phyloP scores from a whole-genome alignment of 2,329 filamentous ascomycete genomes.

The Pseudopyricularia cyperi region DNA sequence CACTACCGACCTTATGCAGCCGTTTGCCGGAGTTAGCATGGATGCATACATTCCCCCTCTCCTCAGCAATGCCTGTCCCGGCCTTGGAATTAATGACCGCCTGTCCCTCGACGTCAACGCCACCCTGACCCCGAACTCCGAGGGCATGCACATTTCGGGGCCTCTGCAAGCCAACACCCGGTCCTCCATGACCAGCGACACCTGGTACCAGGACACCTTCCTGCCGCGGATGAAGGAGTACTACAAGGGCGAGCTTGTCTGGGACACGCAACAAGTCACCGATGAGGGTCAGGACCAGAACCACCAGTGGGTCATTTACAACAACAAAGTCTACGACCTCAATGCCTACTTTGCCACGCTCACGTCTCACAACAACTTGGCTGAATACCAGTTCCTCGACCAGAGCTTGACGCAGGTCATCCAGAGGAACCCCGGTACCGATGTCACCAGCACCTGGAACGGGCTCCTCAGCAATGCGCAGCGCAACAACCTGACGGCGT shows the following conservation, averaged over 20 bases:
- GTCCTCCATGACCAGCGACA: constrained; percentile 43
- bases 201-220: constrained; percentile 72
- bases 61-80: constrained; percentile 59
- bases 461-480: constrained; percentile 31
- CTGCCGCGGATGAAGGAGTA: constrained; percentile 69
- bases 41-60: constrained; percentile 80
- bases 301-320: constrained; percentile 69
- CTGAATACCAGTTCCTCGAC: constrained; percentile 61
- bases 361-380: constrained; percentile 38
- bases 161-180: constrained; percentile 37
- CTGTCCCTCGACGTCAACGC: constrained; percentile 50
- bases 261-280: constrained; percentile 43
- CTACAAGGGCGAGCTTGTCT: constrained; percentile 79
- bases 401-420: constrained; percentile 52
- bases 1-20: constrained; percentile 53
- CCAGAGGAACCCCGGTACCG: constrained; percentile 61
- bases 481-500: constrained; percentile 40
- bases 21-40: constrained; percentile 65
- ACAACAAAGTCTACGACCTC: constrained; percentile 71
- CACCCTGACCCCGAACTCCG: constrained; percentile 35
- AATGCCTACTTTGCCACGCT: constrained; percentile 83
- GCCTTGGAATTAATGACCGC: constrained; percentile 49
- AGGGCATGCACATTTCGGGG: constrained; percentile 61
- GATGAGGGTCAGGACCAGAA: constrained; percentile 52
- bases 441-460: constrained; percentile 59